Evolutionary conservation across 2,329 filamentous ascomycete genomes (phyloP).

Genomic region (Fusarium praegraminearum): DNA sequence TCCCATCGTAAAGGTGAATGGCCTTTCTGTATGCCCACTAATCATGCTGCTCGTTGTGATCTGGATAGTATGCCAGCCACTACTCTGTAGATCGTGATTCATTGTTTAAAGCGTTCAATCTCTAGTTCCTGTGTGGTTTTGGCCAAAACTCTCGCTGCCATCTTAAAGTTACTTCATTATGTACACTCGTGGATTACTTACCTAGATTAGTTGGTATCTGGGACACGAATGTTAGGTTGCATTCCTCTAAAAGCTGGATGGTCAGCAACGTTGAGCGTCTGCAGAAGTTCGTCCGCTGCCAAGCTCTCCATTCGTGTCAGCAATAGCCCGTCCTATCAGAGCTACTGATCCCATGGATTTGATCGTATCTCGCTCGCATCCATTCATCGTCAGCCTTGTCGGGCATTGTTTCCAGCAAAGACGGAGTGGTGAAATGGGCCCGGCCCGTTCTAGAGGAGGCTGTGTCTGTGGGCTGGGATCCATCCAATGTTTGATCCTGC

Average conservation of each 20-base stretch:
- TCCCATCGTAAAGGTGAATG: neutral
- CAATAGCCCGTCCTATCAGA: constrained; percentile 12
- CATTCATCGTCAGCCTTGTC: constrained; percentile 21
- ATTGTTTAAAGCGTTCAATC: neutral
- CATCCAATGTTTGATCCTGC: constrained; percentile 19
- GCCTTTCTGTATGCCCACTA: neutral
- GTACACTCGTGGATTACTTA: neutral
- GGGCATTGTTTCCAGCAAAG: neutral
- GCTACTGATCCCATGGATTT: neutral
- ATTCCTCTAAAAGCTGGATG: constrained; percentile 10
- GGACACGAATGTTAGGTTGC: neutral
- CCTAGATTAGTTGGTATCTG: neutral
- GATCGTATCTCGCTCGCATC: constrained; percentile 20
- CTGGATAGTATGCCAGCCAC: neutral
- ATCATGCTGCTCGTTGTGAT: neutral
- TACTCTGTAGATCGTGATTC: too few relatives aligned
- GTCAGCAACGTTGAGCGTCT: constrained; percentile 19
- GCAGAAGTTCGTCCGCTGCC: constrained; percentile 18
- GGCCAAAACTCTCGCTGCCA: neutral
- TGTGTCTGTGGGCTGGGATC: constrained; percentile 24
- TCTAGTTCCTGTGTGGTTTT: neutral
- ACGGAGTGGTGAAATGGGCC: neutral
- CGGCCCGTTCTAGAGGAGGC: constrained; percentile 17
- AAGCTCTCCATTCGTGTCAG: constrained; percentile 16
- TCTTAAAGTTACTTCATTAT: neutral